Evolutionary conservation across 2,329 filamentous ascomycete species (phyloP), one percentile per base, ranked within the genome.

Genomic region (Xylaria digitata): DNA sequence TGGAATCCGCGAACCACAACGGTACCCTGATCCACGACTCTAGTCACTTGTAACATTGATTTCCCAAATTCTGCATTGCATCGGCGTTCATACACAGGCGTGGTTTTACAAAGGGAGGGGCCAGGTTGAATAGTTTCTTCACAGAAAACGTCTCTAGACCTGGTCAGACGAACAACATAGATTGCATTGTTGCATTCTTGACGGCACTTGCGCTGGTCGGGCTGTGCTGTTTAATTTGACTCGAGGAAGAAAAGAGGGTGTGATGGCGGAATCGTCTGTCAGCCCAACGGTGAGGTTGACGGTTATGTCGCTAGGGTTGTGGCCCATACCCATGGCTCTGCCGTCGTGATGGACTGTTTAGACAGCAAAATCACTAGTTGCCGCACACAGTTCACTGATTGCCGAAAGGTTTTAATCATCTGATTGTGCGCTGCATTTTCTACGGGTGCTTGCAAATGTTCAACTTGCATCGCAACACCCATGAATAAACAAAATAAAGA

Each of bases 11-110:
- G 54, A 26, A 61, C 55, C 48, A 13, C 13, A 15, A 3, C 8
- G 42, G 53, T 58, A 43, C 34, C 11, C 21, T 15, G 15, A n/a
- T 26, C 59, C 63, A 62, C 54, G 37, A 34, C 37, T 46, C 19
- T 52, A 53, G 61, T 67, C 71, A 62, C 53, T 54, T 78, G 76
- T 77, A 77, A 70, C 71, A 76, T 77, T 75, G 71, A 66, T 68
- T 70, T 75, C 71, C 63, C 57, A 65, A 71, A 52, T 71, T 72
- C 74, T 82, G 85, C 85, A 87, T 87, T 85, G 85, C 86, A 87
- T 74, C 78, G 86, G 86, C 86, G 86, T 88, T 87, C 60, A 69
- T 74, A 74, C 74, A 72, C 46, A 72, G 74, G 74, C 54, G 71
- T 65, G 74, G 70, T 64, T 69, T 68, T 74, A 72, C 65, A 75